phyloP scores from a whole-genome alignment of 73 alveolate genomes.

The Uronychia setigera region DNA sequence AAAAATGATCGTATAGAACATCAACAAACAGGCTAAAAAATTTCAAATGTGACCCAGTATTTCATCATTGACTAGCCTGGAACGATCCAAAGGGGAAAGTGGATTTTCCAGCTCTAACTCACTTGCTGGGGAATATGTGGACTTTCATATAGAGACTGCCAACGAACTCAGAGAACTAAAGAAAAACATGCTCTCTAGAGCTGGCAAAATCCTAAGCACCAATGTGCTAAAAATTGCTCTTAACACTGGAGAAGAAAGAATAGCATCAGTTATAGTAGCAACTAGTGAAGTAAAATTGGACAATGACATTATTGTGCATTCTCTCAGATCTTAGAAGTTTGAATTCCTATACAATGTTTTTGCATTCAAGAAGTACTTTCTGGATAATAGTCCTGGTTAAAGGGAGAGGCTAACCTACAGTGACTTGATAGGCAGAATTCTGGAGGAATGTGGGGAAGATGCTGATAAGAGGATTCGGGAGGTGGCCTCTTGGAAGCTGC shows the following conservation, averaged over 20 bases:
- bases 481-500: conserved; percentile 56
- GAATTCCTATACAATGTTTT: conserved; percentile 30
- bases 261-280: conserved; percentile 48
- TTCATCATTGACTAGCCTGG: not conserved
- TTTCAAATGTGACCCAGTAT: not conserved
- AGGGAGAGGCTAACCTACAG: conserved; percentile 5
- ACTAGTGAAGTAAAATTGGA: conserved; percentile 21
- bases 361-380: conserved; percentile 12
- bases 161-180: not conserved
- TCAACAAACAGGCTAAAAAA: not conserved
- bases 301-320: conserved; percentile 5
- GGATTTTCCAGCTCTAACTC: not conserved
- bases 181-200: not conserved
- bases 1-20: not conserved
- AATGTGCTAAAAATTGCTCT: conserved; percentile 54
- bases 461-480: conserved; percentile 47
- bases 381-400: not conserved
- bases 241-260: conserved; percentile 50
- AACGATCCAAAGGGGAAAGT: not conserved
- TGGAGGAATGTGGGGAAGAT: conserved; percentile 41
- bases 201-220: conserved; percentile 12
- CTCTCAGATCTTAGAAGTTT: conserved; percentile 6
- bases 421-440: not conserved
- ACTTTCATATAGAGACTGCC: not conserved
- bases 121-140: not conserved